phyloP scores from a whole-genome alignment of 2,329 filamentous ascomycete genomes.

The Colletotrichum tropicale region DNA sequence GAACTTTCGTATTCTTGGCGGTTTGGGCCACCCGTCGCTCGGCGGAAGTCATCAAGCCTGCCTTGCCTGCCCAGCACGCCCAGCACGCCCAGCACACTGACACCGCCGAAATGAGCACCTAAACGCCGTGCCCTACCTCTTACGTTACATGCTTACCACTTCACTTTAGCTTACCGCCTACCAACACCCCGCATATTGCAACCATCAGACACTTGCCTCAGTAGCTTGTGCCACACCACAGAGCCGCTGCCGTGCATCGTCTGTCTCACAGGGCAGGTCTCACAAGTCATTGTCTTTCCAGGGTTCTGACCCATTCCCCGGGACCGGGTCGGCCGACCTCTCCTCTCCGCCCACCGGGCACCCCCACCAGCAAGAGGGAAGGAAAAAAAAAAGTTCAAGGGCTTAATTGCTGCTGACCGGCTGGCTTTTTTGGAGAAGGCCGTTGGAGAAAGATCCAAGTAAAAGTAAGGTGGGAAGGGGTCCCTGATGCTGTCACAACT shows the following conservation, averaged over 20 bases:
- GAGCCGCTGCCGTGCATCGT: not conserved
- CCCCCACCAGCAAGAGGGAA: not conserved
- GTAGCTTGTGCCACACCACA: not conserved
- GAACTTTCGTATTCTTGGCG: not conserved
- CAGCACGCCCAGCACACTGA: not conserved
- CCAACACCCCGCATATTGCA: constrained; percentile 1
- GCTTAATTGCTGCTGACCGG: not conserved
- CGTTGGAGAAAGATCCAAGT: not conserved
- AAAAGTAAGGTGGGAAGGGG: not conserved
- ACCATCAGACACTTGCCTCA: not conserved
- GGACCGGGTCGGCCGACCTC: not conserved
- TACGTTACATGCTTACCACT: not conserved
- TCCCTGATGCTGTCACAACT: constrained; percentile 8
- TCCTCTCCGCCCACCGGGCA: not conserved
- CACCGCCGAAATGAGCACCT: not conserved
- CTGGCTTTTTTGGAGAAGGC: not conserved
- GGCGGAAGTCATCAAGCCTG: not conserved
- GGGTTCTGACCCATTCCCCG: not conserved
- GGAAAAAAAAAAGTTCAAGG: not conserved
- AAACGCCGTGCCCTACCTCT: not conserved
- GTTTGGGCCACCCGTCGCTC: not conserved
- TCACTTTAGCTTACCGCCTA: not conserved
- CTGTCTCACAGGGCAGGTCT: not conserved
- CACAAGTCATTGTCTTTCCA: not conserved
- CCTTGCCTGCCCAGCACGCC: not conserved